Conservation (phyloP, 2,329 filamentous ascomycete genomes). For the Botrytis pseudocinerea region DNA sequence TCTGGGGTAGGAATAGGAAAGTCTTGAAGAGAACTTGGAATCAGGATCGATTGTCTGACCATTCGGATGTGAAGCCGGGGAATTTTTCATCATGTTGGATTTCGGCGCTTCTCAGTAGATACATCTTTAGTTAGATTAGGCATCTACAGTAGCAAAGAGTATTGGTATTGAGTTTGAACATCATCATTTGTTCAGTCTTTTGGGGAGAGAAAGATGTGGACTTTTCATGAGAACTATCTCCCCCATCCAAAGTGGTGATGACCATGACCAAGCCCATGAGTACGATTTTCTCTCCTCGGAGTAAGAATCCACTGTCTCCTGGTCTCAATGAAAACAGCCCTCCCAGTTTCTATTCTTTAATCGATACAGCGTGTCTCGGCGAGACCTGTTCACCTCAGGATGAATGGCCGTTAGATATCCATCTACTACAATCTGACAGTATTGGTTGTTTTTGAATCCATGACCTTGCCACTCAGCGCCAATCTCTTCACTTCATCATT, state of each 20-base stretch:
- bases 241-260: too few species aligned
- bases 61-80: too few species aligned
- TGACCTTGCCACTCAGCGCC: too few species aligned
- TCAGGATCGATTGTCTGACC: too few species aligned
- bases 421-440: not conserved
- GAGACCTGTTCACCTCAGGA: rapidly evolving
- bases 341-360: rapidly evolving
- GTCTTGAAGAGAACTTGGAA: not conserved
- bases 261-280: not conserved
- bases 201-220: not conserved
- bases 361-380: rapidly evolving
- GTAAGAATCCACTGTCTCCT: too few species aligned
- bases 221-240: not conserved
- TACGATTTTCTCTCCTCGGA: rapidly evolving
- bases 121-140: not conserved
- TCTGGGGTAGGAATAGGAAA: rapidly evolving
- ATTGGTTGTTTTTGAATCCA: too few species aligned
- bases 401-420: not conserved
- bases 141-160: not conserved
- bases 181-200: not conserved
- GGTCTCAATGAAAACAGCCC: too few species aligned
- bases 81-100: not conserved
- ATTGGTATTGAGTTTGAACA: not conserved
- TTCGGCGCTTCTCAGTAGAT: not conserved
- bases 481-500: too few species aligned